Evolutionary conservation across 306 rosid species (phyloP), one percentile per base, ranked within the genome.

Genomic region (Clitoria ternatea): DNA sequence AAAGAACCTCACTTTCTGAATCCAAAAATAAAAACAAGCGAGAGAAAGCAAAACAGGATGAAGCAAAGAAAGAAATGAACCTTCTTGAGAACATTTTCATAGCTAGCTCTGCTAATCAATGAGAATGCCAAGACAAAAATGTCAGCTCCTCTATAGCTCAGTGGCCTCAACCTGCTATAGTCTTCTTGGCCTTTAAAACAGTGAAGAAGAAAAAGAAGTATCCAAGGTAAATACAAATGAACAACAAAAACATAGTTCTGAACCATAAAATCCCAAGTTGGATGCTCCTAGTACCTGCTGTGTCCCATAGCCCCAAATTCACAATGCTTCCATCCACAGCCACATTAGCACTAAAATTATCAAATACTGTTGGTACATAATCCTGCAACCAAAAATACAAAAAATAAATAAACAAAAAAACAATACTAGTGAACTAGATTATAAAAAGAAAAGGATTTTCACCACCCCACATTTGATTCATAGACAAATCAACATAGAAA

Each of bases 51-150:
- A 55, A 42, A 14, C 19, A 39, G 0, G 27, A 59, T 52, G 48
- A 77, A 61, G 39, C 15, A 24, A 24, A 73, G 52, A 52, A 32
- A 45, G 39, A 37, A 2, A 70, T 27, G 15, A 42, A 65, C 84
- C 98, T 94, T 94, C 86, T 90, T 94, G 64, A 94, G 97, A 83
- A 94, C 92, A 83, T 94, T 94, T 80, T 94, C 98, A 76, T 89
- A 90, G 80, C 98, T 94, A 27, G 98, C 92, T 79, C 94, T 74
- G 47, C 98, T 94, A 68, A 89, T 94, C 61, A 94, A 81, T 17
- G 98, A 94, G 80, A 94, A 94, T 69, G 97, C 90, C 15, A 94
- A 75, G 10, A 94, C 97, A 81, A 94, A 94, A 27, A 94, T 79
- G 66, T 94, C 97, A 14, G 98, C 98, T 44, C 98, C 98, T 86